These are phyloP conservation scores for Rhizopogon salebrosus DNA, from an alignment of 768 basidiomycete genomes.

Conservation along the genomic window DNA sequence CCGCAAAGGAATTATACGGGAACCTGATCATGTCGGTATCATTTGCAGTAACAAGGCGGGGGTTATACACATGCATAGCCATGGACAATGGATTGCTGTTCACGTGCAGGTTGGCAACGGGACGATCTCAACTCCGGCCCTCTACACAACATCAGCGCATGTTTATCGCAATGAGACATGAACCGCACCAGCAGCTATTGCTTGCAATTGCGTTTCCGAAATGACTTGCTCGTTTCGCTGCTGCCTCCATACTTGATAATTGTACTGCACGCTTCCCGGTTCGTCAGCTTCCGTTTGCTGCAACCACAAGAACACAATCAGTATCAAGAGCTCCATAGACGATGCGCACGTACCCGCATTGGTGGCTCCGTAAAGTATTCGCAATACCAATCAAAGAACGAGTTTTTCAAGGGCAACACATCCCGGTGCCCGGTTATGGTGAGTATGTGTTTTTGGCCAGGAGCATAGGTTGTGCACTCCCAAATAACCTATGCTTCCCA, in stretches of 20 bases:
- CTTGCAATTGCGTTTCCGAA: slow-evolving; percentile 62
- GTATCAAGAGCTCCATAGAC: slow-evolving; percentile 6
- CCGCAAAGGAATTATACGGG: slow-evolving; percentile 10
- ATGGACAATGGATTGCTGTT: slow-evolving; percentile 64
- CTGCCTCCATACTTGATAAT: slow-evolving; percentile 93
- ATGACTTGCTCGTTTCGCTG: slow-evolving; percentile 81
- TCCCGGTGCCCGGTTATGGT: slow-evolving; percentile 85
- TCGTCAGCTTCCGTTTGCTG: slow-evolving; percentile 95
- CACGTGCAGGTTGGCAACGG: slow-evolving; percentile 60
- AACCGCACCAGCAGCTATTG: slow-evolving; percentile 66
- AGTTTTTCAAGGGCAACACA: slow-evolving; percentile 83
- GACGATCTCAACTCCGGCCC: slow-evolving; percentile 63
- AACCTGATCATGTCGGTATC: slow-evolving; percentile 85
- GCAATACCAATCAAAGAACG: slow-evolving; percentile 92
- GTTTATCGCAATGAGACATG: not conserved
- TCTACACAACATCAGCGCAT: slow-evolving; percentile 32
- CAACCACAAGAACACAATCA: not conserved
- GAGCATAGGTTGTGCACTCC: too few relatives aligned
- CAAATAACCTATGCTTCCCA: too few relatives aligned
- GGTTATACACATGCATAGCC: slow-evolving; percentile 89
- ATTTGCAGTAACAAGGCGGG: slow-evolving; percentile 81
- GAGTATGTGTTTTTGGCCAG: too few relatives aligned
- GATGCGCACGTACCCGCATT: slow-evolving; percentile 72
- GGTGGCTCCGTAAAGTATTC: slow-evolving; percentile 99
- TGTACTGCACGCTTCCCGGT: slow-evolving; percentile 89